Conservation (phyloP, 2,329 filamentous ascomycete genomes). For the Scedosporium boydii region DNA sequence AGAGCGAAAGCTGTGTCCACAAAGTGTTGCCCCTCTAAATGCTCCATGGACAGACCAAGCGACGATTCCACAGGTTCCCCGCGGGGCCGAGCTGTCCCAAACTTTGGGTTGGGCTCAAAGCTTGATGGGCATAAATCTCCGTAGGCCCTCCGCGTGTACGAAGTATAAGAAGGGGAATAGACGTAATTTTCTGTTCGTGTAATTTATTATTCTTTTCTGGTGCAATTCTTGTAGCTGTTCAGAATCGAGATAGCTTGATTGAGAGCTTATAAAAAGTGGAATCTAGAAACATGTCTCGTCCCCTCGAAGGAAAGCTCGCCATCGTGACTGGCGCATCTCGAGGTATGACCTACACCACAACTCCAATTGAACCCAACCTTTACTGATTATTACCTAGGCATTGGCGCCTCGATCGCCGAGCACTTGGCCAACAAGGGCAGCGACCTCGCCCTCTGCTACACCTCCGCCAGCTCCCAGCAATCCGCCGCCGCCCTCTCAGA, state of each 20-base stretch:
- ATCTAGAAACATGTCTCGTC: slow-evolving; percentile 23
- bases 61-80: neutral
- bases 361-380: neutral
- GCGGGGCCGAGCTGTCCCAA: slow-evolving; percentile 3
- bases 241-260: neutral
- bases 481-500: slow-evolving; percentile 52
- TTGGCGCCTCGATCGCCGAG: slow-evolving; percentile 53
- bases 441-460: slow-evolving; percentile 63
- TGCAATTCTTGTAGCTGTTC: neutral
- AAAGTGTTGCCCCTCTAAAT: neutral
- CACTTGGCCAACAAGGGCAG: slow-evolving; percentile 65
- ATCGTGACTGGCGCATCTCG: slow-evolving; percentile 73
- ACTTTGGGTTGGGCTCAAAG: neutral
- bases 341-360: slow-evolving; percentile 37
- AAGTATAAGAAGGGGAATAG: too few relatives aligned
- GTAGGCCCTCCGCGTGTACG: too few relatives aligned
- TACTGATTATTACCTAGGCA: slow-evolving; percentile 40
- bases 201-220: too few relatives aligned
- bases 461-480: slow-evolving; percentile 29
- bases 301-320: slow-evolving; percentile 65
- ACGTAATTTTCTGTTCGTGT: too few relatives aligned
- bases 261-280: neutral
- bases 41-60: neutral
- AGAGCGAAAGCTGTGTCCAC: neutral
- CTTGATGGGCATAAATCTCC: too few relatives aligned